These are phyloP conservation scores for Fraxinus baroniana DNA, from an alignment of 305 asterid genomes.

Conservation along the genomic window DNA sequence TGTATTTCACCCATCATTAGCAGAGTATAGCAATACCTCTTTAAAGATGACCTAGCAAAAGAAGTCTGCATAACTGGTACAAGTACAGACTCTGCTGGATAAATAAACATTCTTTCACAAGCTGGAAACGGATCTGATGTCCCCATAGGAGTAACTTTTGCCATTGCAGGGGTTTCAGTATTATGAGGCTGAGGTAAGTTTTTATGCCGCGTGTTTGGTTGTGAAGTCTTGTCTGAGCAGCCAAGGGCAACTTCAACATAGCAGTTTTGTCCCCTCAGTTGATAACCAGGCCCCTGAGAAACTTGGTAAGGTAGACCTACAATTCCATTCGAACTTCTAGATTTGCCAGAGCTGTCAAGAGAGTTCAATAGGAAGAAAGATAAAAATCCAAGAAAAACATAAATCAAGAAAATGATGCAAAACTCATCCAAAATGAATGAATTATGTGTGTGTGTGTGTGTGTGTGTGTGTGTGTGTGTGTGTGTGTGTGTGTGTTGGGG, in stretches of 20 bases:
- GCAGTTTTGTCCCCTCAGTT: constrained; percentile 75
- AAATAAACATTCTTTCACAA: constrained; percentile 61
- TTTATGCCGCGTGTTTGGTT: constrained; percentile 38
- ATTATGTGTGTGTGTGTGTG: neutral
- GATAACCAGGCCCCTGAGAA: constrained; percentile 70
- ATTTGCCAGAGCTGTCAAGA: constrained; percentile 74
- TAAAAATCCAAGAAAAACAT: constrained; percentile 12
- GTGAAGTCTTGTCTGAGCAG: constrained; percentile 53
- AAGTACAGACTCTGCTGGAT: constrained; percentile 92
- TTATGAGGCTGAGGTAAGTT: constrained; percentile 46
- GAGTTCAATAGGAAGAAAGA: constrained; percentile 17
- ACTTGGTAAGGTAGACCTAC: constrained; percentile 76
- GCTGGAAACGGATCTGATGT: constrained; percentile 44
- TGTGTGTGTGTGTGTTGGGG: neutral
- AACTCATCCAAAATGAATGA: neutral
- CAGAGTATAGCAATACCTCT: constrained; percentile 53
- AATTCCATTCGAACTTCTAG: constrained; percentile 69
- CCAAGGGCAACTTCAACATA: constrained; percentile 89
- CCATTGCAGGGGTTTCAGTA: constrained; percentile 48
- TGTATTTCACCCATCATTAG: constrained; percentile 9
- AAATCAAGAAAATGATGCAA: neutral
- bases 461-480: too few relatives aligned
- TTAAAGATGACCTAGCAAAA: constrained; percentile 80
- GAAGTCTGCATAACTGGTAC: constrained; percentile 97
- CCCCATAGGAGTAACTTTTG: constrained; percentile 49